phyloP scores from a whole-genome alignment of 2,329 filamentous ascomycete genomes.

The Plectosphaerella sp. region DNA sequence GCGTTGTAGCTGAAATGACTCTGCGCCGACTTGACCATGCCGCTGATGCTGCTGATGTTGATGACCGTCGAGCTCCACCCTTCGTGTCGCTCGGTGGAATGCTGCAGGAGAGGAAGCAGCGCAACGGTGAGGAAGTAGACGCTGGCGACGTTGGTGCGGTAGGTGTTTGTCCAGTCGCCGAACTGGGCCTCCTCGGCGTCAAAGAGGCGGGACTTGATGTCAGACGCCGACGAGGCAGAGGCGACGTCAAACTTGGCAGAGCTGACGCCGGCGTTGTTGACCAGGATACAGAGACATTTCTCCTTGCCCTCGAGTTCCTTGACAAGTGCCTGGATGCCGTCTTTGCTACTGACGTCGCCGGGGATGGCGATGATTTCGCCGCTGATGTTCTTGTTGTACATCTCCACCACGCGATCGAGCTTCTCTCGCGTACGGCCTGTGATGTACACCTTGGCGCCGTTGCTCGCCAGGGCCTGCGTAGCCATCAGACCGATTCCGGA shows the following conservation, averaged over 20 bases:
- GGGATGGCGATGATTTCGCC: conserved; percentile 56
- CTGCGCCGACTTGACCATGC: conserved; percentile 56
- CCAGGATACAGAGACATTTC: conserved; percentile 55
- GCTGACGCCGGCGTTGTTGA: conserved; percentile 66
- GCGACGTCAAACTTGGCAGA: conserved; percentile 52
- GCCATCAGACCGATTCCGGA: conserved; percentile 68
- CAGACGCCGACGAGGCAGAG: conserved; percentile 39
- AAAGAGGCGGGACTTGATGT: conserved; percentile 61
- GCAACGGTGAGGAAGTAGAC: conserved; percentile 62
- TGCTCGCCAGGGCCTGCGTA: conserved; percentile 60
- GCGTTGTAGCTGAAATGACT: conserved; percentile 64
- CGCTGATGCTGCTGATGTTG: conserved; percentile 66
- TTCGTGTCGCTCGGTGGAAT: conserved; percentile 32
- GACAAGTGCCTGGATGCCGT: conserved; percentile 53
- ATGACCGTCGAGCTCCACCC: conserved; percentile 57
- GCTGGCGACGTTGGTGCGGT: conserved; percentile 71
- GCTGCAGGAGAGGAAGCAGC: conserved; percentile 58
- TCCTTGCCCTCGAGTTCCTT: conserved; percentile 52
- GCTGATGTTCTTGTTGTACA: conserved; percentile 46
- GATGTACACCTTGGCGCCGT: conserved; percentile 68
- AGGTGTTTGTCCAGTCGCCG: conserved; percentile 68
- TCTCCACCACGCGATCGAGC: conserved; percentile 54
- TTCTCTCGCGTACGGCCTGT: conserved; percentile 61
- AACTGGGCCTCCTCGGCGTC: conserved; percentile 53
- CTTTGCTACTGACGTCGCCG: conserved; percentile 60